Conservation (phyloP, 176 grass and related monocot genomes). For the Rhipidocladum racemiflorum region DNA sequence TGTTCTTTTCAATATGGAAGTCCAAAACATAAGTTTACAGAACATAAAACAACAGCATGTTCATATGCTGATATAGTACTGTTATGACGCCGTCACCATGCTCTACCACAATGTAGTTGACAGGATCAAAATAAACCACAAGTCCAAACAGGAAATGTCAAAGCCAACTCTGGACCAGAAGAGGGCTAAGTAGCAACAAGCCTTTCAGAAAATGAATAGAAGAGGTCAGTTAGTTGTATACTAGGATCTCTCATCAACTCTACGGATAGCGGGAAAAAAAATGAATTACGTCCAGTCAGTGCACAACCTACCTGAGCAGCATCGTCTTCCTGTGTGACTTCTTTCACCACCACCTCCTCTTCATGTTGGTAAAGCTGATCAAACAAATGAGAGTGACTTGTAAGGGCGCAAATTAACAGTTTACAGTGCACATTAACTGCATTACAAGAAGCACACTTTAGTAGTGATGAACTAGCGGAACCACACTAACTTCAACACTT, state of each 20-base stretch:
- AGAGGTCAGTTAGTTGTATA: background rate
- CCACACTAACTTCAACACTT: background rate
- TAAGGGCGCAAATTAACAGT: background rate
- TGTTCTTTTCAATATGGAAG: background rate
- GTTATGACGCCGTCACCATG: background rate
- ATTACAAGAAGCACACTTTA: slow-evolving; percentile 17
- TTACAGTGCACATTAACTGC: background rate
- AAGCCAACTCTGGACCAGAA: background rate
- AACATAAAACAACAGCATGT: background rate
- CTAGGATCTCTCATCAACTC: background rate
- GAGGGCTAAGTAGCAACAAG: background rate
- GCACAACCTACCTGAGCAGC: slow-evolving; percentile 43
- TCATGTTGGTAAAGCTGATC: slow-evolving; percentile 69
- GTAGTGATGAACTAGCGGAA: background rate
- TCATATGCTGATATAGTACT: background rate
- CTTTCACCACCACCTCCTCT: slow-evolving; percentile 47
- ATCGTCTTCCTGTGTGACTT: slow-evolving; percentile 55
- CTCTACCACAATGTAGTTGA: background rate
- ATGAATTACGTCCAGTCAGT: background rate
- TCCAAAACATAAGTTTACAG: background rate
- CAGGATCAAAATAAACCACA: background rate
- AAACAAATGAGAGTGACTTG: background rate
- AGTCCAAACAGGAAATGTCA: slow-evolving; percentile 18
- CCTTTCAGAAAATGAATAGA: slow-evolving; percentile 8
- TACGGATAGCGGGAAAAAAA: background rate